Evolutionary conservation across 2,329 filamentous ascomycete species (phyloP).

Genomic region (Colletotrichum ledebouriae): DNA sequence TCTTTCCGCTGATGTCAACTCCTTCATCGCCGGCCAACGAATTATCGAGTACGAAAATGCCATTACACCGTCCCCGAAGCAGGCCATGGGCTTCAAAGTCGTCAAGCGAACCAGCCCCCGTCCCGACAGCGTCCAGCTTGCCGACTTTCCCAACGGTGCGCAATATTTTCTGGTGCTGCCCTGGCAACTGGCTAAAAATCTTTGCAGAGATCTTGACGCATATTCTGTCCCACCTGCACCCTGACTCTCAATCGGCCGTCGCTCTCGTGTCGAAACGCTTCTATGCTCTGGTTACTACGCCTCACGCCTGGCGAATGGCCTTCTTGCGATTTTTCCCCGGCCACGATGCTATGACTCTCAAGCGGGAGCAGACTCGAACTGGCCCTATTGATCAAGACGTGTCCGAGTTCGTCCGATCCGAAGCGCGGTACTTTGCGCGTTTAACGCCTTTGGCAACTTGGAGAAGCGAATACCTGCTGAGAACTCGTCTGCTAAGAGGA

Average conservation of each 20-base stretch:
- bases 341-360: slow-evolving; percentile 67
- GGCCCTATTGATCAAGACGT: slow-evolving; percentile 60
- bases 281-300: slow-evolving; percentile 87
- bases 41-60: slow-evolving; percentile 74
- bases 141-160: slow-evolving; percentile 85
- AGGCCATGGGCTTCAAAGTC: slow-evolving; percentile 68
- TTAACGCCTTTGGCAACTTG: slow-evolving; percentile 89
- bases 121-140: slow-evolving; percentile 59
- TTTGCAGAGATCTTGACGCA: slow-evolving; percentile 88
- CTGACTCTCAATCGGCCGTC: slow-evolving; percentile 84
- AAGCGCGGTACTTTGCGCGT: slow-evolving; percentile 84
- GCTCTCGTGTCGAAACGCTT: slow-evolving; percentile 91
- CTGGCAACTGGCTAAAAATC: slow-evolving; percentile 28
- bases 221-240: slow-evolving; percentile 89
- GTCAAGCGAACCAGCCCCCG: slow-evolving; percentile 60
- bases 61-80: slow-evolving; percentile 61
- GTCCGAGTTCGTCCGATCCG: slow-evolving; percentile 72
- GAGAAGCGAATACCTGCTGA: slow-evolving; percentile 94
- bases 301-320: slow-evolving; percentile 93
- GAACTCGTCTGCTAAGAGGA: slow-evolving; percentile 86
- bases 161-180: slow-evolving; percentile 18
- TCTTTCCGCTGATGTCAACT: slow-evolving; percentile 46
- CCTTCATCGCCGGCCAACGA: slow-evolving; percentile 62
- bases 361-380: slow-evolving; percentile 51
- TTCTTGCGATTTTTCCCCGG: slow-evolving; percentile 93